phyloP scores from a whole-genome alignment of 441 rosid genomes.

The Hura crepitans region DNA sequence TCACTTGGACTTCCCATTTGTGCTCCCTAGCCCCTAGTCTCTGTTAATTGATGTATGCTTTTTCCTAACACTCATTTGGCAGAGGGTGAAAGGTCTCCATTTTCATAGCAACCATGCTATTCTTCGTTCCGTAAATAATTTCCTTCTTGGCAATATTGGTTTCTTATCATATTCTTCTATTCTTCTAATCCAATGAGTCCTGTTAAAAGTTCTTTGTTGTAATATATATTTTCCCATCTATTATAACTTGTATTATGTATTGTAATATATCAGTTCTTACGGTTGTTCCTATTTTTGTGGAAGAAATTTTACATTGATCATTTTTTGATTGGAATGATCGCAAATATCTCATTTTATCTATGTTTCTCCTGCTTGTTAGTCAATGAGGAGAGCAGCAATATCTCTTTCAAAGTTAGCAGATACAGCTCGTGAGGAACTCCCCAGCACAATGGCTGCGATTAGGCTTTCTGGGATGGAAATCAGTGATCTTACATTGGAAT shows the following conservation, averaged over 20 bases:
- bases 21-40: not conserved
- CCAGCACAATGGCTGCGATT: conserved; percentile 88
- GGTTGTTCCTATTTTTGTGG: not conserved
- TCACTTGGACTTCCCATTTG: not conserved
- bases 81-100: not conserved
- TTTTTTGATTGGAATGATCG: not conserved
- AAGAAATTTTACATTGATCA: not conserved
- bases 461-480: conserved; percentile 98
- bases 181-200: not conserved
- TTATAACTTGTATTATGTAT: not conserved
- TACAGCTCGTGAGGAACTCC: conserved; percentile 83
- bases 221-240: not conserved
- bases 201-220: not conserved
- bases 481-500: conserved; percentile 88
- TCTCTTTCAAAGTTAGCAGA: conserved; percentile 88
- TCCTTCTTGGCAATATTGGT: not conserved
- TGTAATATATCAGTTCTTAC: too few relatives aligned
- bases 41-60: not conserved
- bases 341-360: not conserved
- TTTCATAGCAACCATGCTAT: not conserved
- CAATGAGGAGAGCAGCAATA: conserved; percentile 80
- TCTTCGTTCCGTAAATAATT: not conserved
- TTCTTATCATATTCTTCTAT: not conserved
- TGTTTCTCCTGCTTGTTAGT: conserved; percentile 35
- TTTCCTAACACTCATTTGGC: not conserved